phyloP scores from a whole-genome alignment of 139 green algal species.

The Closterium sp. region DNA sequence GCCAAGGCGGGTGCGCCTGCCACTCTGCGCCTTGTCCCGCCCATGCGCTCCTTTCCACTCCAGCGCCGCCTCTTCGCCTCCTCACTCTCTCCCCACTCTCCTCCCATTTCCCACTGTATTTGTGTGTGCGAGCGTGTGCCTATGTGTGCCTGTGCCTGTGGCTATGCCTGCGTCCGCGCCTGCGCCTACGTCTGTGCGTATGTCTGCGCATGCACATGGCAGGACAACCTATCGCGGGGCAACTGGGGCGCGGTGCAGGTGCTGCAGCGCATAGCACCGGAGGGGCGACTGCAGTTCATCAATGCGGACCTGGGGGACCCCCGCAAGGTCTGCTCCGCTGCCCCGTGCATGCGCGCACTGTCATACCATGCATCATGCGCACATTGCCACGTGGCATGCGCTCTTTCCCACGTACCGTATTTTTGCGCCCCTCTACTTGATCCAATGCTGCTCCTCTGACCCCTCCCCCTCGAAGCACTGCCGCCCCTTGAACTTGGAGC shows the following conservation, averaged over 20 bases:
- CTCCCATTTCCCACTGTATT: neutral
- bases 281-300: slow-evolving; percentile 51
- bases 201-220: neutral
- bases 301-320: slow-evolving; percentile 65
- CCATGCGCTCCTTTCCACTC: neutral
- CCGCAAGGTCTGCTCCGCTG: slow-evolving; percentile 10
- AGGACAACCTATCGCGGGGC: slow-evolving; percentile 72
- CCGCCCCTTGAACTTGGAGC: too few species aligned
- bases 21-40: too few species aligned
- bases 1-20: too few species aligned
- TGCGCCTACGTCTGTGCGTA: slow-evolving; percentile 3
- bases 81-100: slow-evolving; percentile 7
- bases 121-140: too few species aligned
- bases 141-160: too few species aligned
- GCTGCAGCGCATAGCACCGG: slow-evolving; percentile 33
- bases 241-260: slow-evolving; percentile 65
- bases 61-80: neutral
- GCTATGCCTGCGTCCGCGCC: too few species aligned
- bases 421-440: too few species aligned
- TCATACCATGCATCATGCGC: too few species aligned
- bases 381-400: too few species aligned
- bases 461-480: too few species aligned
- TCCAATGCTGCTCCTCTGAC: too few species aligned
- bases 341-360: neutral
- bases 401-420: too few species aligned